Evolutionary conservation across 306 rosid species (phyloP), one percentile per base, ranked within the genome.

Genomic region (Quercus mongolica): DNA sequence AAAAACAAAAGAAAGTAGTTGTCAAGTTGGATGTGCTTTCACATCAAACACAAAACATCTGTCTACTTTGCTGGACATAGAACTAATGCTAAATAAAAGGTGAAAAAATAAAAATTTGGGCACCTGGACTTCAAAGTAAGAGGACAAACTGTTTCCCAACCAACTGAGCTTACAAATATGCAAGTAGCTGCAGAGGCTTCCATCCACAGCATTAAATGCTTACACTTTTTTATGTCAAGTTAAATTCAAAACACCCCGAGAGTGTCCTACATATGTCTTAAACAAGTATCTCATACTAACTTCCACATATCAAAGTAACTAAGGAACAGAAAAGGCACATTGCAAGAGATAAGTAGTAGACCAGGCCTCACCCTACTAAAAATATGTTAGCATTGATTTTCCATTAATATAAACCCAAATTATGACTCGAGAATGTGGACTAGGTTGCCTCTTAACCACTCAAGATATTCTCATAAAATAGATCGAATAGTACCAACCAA

Each of bases 11-110:
- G 76, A 58, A 82, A 63, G 44, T 18, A 44, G 56, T 71, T 63
- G 73, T 8, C 38, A 74, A 59, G 46, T 84, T 73, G 82, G 69
- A 71, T 35, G 69, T 76, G 31, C 46, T 78, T 76, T 62, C 86
- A 79, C 69, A 64, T 56, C 70, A 74, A 79, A 69, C 59, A 73
- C 58, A 73, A 61, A 76, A 80, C 67, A 67, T 62, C 72, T 21
- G 25, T 73, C 74, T 61, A 79, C 52, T 23, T 54, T 74, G 77
- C 69, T 61, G 41, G 75, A 76, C 46, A 76, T 54, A 84, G 74
- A 65, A 76, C 65, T 30, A 75, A 68, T 61, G 64, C 38, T 54
- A 76, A 78, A 67, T 33, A 73, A 57, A 49, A 70, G 20, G 41
- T 56, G 70, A 65, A 52, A 44, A 61, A 49, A 2, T 5, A 23